Conservation (phyloP, 441 rosid species). For the Mallotus japonicus region DNA sequence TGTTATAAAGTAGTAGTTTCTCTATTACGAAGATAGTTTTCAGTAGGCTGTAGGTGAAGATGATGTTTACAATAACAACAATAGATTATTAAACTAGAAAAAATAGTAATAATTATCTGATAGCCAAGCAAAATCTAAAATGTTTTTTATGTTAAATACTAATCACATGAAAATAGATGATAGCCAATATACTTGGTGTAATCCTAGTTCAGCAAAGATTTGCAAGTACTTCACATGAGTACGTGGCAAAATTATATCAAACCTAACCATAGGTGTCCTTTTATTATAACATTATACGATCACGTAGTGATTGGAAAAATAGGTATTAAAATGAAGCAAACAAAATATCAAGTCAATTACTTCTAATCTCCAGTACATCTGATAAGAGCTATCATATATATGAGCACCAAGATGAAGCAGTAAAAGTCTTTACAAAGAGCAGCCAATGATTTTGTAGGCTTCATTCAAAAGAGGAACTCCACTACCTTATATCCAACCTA, state of each 20-base stretch:
- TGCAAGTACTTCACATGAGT: neutral
- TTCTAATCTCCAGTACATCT: neutral
- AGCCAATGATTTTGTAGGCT: slow-evolving; percentile 5
- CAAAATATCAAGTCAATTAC: neutral
- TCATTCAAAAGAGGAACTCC: slow-evolving; percentile 21
- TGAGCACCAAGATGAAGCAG: neutral
- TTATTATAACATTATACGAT: neutral
- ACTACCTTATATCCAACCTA: slow-evolving; percentile 92
- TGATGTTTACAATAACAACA: neutral
- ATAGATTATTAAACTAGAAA: neutral
- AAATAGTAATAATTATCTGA: neutral
- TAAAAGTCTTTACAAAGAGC: slow-evolving; percentile 3
- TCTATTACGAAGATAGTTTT: neutral
- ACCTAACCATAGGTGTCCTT: neutral
- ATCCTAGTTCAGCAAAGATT: neutral
- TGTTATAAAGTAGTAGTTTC: neutral
- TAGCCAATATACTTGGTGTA: neutral
- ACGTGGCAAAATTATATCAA: too few species aligned
- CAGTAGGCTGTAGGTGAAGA: neutral
- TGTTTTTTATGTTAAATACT: neutral
- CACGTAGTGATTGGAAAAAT: neutral
- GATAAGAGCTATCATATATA: neutral
- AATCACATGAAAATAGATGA: neutral
- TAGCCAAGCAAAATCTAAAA: neutral
- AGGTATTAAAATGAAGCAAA: neutral